Base-by-base conservation (phyloP, 1,139 yeast species). In the Kodamaea suecica region DNA sequence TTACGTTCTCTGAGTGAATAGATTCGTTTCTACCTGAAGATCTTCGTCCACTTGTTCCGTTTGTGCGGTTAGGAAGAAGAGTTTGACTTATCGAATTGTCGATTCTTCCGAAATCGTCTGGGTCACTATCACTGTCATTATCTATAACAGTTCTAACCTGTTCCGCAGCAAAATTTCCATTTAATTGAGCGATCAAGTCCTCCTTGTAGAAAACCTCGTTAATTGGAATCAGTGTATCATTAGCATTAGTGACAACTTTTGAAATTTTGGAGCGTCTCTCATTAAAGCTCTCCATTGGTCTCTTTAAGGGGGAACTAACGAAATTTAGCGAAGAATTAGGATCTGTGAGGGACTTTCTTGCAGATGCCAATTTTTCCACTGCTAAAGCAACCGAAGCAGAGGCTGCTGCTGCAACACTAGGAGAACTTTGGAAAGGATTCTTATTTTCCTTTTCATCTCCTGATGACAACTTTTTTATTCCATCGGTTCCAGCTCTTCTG, bases 71-170 rank as follows among this genome's bases (percentile, higher is more conserved):
- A 3, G 52, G 53, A 17, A 51, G 38, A 4, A 53, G 42, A 9
- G 56, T 52, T 35, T 53, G 57, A 27, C 52, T 48, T 8, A 48
- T 45, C 8, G 50, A 48, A 27, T 41, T 46, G 23, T 50, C 55
- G 27, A 45, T 44, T 31, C 52, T 36, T 3, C 51, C 53, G 29
- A 46, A 45, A 28, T 47, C 54, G 13, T 54, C 59, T 4, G 52
- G 49, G 26, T 57, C 63, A 27, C 55, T 52, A 29, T 54, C 55
- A n/a, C n/a, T 50, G 27, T 54, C 63, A 20, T 55, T 53, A 34
- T 58, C 58, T 30, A 57, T 50, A 2, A 52, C 46, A 5, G 46
- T 29, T 20, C 15, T 12, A 34, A 24, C 29, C 29, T 36, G 6
- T 6, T 14, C 15, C 31, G 34, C 8, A 55, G 49, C 2, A 55